These are phyloP conservation scores for Pichia sp. DNA, from an alignment of 1,139 yeast genomes.

Conservation along the genomic window DNA sequence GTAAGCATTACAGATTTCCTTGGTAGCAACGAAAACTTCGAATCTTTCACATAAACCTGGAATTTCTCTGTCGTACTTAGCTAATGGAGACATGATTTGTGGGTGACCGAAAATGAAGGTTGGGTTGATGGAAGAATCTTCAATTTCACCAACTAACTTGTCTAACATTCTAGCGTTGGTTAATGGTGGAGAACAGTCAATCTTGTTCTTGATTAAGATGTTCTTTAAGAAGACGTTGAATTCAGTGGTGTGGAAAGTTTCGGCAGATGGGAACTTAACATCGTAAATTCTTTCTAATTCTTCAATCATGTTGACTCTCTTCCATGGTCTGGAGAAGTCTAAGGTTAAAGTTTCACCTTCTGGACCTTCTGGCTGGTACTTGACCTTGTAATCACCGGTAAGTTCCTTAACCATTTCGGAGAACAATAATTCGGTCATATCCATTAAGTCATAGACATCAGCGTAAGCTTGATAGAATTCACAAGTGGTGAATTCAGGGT, in stretches of 20 bases:
- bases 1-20: constrained; percentile 97
- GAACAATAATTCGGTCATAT: constrained; percentile 89
- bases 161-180: constrained; percentile 99
- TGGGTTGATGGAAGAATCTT: constrained; percentile 93
- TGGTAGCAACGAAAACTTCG: constrained; percentile 97
- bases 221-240: constrained; percentile 88
- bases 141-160: constrained; percentile 94
- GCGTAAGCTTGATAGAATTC: constrained; percentile 97
- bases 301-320: constrained; percentile 96
- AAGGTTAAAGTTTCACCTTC: constrained; percentile 74
- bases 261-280: constrained; percentile 95
- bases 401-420: constrained; percentile 97
- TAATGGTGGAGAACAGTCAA: constrained; percentile 95
- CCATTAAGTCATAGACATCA: constrained; percentile 94
- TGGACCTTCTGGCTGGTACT: constrained; percentile 91
- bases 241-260: constrained; percentile 89
- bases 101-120: constrained; percentile 99
- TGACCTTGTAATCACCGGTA: constrained; percentile 82
- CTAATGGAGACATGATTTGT: constrained; percentile 99
- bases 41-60: constrained; percentile 98
- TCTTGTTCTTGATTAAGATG: constrained; percentile 71
- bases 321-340: constrained; percentile 97
- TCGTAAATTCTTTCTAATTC: constrained; percentile 85
- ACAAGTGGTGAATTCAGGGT: constrained; percentile 98
- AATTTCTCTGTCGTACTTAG: constrained; percentile 88